Conservation (phyloP, 148 eudicot species). For the Rhododendron henanense region DNA sequence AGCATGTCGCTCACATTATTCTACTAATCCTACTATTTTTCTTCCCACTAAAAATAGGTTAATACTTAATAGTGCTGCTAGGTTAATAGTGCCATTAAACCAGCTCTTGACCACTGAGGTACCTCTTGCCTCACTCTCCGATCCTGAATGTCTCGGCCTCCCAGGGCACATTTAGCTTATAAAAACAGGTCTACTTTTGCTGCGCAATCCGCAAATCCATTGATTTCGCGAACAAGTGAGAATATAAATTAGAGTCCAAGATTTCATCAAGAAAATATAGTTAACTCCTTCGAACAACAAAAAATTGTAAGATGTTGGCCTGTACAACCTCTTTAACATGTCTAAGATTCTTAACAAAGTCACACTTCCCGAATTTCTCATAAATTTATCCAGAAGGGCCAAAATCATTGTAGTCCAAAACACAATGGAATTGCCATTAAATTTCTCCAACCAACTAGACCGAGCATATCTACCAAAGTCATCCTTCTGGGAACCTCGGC, state of each 20-base stretch:
- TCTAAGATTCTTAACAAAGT: neutral
- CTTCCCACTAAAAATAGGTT: too few relatives aligned
- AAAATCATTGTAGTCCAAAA: slow-evolving; percentile 3
- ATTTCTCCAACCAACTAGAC: slow-evolving; percentile 25
- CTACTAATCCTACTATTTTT: too few relatives aligned
- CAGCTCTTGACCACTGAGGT: too few relatives aligned
- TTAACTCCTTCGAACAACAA: neutral
- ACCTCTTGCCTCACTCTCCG: too few relatives aligned
- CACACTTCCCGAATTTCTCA: neutral
- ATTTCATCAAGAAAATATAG: neutral
- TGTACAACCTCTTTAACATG: neutral
- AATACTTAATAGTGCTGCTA: too few relatives aligned
- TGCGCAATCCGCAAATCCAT: neutral
- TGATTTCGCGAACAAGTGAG: neutral
- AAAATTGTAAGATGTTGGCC: neutral
- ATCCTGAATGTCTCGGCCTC: too few relatives aligned
- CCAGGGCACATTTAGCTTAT: too few relatives aligned
- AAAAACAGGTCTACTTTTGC: too few relatives aligned
- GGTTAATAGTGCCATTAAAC: too few relatives aligned
- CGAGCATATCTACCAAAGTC: slow-evolving; percentile 62
- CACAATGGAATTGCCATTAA: neutral
- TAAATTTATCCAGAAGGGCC: too few relatives aligned
- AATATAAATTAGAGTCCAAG: neutral
- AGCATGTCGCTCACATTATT: too few relatives aligned
- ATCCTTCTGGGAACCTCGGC: slow-evolving; percentile 25